A percentile compares a stretch with the other conserved stretches of the same genome.
phyloP scores from a whole-genome alignment of 805 yeast species.

The Danielozyma ontarioensis region DNA sequence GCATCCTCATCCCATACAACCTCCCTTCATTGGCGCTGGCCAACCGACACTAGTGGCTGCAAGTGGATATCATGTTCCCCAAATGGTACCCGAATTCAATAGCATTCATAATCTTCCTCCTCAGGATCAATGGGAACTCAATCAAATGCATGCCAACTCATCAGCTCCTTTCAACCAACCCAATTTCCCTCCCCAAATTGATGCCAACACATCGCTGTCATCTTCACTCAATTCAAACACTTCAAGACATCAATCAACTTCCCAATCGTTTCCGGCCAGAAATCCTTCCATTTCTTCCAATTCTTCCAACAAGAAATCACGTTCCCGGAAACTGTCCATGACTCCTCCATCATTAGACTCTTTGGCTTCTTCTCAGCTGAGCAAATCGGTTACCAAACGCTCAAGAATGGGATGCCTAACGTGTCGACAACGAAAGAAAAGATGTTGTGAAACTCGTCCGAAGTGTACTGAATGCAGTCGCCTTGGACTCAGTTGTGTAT shows the following conservation, averaged over 20 bases:
- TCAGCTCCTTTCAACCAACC: too few species aligned
- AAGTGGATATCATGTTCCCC: not conserved
- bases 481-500: constrained; percentile 57
- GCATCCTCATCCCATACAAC: too few species aligned
- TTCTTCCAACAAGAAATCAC: not conserved
- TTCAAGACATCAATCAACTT: too few species aligned
- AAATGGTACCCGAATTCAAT: not conserved
- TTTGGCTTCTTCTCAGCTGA: not conserved
- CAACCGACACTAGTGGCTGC: too few species aligned
- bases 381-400: constrained; percentile 33
- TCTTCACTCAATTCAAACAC: too few species aligned
- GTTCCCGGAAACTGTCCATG: not conserved
- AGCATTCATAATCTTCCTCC: not conserved
- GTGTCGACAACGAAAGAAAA: constrained; percentile 70
- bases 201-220: too few species aligned
- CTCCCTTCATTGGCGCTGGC: too few species aligned
- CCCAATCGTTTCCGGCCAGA: too few species aligned
- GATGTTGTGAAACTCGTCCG: constrained; percentile 72
- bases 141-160: not conserved
- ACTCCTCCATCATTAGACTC: not conserved
- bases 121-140: not conserved
- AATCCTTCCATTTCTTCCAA: too few species aligned
- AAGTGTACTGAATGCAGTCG: constrained; percentile 64
- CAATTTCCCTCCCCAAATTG: too few species aligned
- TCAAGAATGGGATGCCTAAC: constrained; percentile 74